phyloP scores from a whole-genome alignment of 1,284 basidiomycete species.

The Boletellus sp. region DNA sequence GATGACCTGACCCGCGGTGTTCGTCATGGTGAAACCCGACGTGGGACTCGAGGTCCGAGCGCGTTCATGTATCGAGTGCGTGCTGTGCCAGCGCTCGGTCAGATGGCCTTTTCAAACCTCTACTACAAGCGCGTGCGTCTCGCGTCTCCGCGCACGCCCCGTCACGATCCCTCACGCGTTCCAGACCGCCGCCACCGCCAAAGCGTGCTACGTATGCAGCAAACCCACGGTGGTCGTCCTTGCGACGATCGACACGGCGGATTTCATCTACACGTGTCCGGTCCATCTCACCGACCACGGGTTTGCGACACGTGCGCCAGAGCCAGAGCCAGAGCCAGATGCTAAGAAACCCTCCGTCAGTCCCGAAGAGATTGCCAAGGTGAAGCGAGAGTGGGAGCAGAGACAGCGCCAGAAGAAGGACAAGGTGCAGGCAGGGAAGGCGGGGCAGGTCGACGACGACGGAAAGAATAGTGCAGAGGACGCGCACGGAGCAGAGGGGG shows the following conservation, averaged over 20 bases:
- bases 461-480: slow-evolving; percentile 32
- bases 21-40: slow-evolving; percentile 47
- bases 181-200: slow-evolving; percentile 64
- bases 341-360: slow-evolving; percentile 44
- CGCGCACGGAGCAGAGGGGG: slow-evolving; percentile 9
- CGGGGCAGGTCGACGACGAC: slow-evolving; percentile 31
- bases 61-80: not conserved
- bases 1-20: slow-evolving; percentile 73
- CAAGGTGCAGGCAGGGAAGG: slow-evolving; percentile 43
- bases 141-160: not conserved
- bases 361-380: slow-evolving; percentile 67
- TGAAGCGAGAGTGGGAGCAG: slow-evolving; percentile 78
- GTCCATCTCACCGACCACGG: slow-evolving; percentile 64
- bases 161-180: not conserved
- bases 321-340: slow-evolving; percentile 41
- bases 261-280: slow-evolving; percentile 73
- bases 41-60: slow-evolving; percentile 3
- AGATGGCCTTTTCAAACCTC: slow-evolving; percentile 69
- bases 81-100: not conserved
- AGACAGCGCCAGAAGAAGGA: slow-evolving; percentile 58
- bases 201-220: slow-evolving; percentile 67
- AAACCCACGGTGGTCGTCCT: slow-evolving; percentile 73
- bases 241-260: slow-evolving; percentile 67
- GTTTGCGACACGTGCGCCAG: slow-evolving; percentile 59
- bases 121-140: slow-evolving; percentile 72